These are phyloP conservation scores for Periconia macrospinosa DNA, from an alignment of 2,329 filamentous ascomycete genomes.

Conservation along the genomic window DNA sequence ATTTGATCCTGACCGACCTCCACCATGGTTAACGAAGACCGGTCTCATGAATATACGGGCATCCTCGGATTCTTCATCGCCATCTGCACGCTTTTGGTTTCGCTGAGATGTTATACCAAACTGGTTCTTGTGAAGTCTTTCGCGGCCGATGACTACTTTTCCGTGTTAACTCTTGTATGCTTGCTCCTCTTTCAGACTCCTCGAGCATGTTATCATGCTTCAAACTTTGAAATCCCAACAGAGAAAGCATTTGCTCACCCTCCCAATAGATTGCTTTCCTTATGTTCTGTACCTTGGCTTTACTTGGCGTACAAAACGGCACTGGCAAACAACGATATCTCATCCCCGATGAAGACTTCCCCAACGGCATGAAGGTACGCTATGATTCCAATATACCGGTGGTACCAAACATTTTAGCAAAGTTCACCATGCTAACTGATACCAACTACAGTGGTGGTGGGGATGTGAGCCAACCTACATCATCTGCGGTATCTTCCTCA, in stretches of 20 bases:
- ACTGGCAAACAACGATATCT: constrained; percentile 19
- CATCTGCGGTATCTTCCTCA: constrained; percentile 36
- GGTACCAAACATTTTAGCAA: background rate
- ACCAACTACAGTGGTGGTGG: constrained; percentile 17
- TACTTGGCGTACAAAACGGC: constrained; percentile 14
- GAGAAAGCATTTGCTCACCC: background rate
- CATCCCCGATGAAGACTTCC: constrained; percentile 13
- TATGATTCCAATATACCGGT: background rate
- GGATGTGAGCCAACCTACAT: constrained; percentile 18
- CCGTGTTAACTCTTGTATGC: constrained; percentile 16
- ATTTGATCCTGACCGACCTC: constrained; percentile 4
- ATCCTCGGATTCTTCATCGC: constrained; percentile 19
- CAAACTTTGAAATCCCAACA: no score
- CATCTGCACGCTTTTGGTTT: constrained; percentile 14
- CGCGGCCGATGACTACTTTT: constrained; percentile 18
- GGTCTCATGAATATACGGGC: constrained; percentile 15
- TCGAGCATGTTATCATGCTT: background rate
- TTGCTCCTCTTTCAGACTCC: background rate
- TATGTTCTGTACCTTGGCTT: constrained; percentile 13
- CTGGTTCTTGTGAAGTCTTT: constrained; percentile 18
- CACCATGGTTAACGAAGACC: constrained; percentile 19
- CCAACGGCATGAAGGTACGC: constrained; percentile 18
- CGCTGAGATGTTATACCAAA: constrained; percentile 20
- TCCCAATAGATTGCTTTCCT: constrained; percentile 10
- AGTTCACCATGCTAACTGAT: background rate